These are phyloP conservation scores for Botrytis sinoallii DNA, from an alignment of 2,329 filamentous ascomycete genomes.

Conservation along the genomic window DNA sequence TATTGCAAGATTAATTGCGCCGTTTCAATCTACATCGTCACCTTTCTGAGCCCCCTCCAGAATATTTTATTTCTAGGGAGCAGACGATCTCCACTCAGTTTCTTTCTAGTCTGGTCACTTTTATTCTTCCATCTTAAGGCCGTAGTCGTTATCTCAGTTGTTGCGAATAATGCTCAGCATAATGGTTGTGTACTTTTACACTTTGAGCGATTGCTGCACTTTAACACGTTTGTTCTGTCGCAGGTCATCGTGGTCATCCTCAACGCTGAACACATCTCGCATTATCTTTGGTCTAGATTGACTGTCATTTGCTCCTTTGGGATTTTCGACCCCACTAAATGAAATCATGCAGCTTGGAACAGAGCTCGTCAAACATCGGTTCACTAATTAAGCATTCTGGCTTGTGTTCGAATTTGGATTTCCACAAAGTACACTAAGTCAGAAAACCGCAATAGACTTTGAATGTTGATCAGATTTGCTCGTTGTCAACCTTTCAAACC, in stretches of 20 bases:
- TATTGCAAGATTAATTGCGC: not conserved
- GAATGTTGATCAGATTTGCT: not conserved
- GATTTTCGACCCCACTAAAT: not conserved
- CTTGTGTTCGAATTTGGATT: not conserved
- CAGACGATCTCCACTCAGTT: not conserved
- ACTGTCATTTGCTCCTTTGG: not conserved
- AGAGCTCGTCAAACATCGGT: not conserved
- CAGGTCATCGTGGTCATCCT: not conserved
- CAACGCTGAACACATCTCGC: not conserved
- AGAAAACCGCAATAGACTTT: not conserved
- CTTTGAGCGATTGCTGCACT: not conserved
- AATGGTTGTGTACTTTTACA: not conserved
- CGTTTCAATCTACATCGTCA: not conserved
- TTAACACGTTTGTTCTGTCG: not conserved
- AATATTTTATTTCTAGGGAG: not conserved
- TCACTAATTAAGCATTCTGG: not conserved
- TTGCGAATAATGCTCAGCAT: not conserved
- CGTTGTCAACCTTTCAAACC: not conserved
- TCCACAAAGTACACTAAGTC: too few relatives aligned
- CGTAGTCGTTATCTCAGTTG: not conserved
- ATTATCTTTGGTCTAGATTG: not conserved
- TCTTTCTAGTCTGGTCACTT: not conserved
- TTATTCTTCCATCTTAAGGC: not conserved
- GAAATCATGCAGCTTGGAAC: not conserved
- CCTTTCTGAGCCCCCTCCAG: not conserved